Base-by-base conservation (phyloP, 2,329 filamentous ascomycete genomes). In the Aspergillus sp. region DNA sequence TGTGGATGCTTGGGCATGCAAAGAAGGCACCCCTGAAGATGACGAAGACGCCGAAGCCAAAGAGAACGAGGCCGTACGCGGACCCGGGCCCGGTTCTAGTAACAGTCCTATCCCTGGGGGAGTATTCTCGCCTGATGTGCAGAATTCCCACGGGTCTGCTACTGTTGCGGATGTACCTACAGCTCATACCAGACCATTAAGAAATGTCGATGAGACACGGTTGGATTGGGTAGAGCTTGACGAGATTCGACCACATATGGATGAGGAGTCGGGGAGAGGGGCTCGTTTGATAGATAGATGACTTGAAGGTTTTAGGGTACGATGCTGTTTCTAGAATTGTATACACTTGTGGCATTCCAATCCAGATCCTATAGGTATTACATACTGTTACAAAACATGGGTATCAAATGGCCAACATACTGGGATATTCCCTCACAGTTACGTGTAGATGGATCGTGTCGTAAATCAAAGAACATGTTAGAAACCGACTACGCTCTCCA, bases 401-500 rank as follows among this genome's bases (percentile, higher is more conserved):
- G 52, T 55, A 55, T 55, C 43, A 41, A 41, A 17, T 19, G 37
- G 23, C 17, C 17, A 17, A 17, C 17, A 17, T 17, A 17, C 17
- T 17, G 17, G 17, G 17, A 17, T 17, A 17, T 17, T 17, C 17
- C 17, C 17, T 17, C 17, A 17, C 17, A 17, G 17, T 17, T 43
- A 17, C n/a, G 40, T 31, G 27, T 43, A 37, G 35, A 37, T 17
- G 40, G 12, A 21, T 21, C 9, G 12, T 2, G 19, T 15, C 14
- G 12, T 33, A 37, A 15, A 44, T 19, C 21, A 23, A 45, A 45
- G 14, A 14, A 25, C 15, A 17, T 48, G 46, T 35, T 14, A 17
- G 12, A 23, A 46, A 4, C 2, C 17, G 27, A n/a, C 27, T 48
- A 48, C 31, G 88, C 88, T 73, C 90, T 85, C 80, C 93, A 93